A percentile compares a stretch with the other conserved stretches of the same genome.
Evolutionary conservation across 2,329 filamentous ascomycete genomes (phyloP).

Genomic region (Aspergillus pseudoviridinutans): DNA sequence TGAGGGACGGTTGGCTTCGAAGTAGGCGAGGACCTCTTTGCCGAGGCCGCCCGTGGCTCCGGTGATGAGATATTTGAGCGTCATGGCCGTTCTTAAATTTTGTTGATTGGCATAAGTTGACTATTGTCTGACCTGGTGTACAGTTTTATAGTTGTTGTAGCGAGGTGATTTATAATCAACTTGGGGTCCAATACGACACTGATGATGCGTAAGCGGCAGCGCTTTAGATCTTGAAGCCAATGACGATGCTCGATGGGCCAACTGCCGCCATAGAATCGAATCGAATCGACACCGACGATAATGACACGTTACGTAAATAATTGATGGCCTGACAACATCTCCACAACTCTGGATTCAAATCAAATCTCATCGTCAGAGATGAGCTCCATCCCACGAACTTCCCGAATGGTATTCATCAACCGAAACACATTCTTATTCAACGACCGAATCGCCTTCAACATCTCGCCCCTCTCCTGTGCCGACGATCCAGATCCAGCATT

Average conservation of each 20-base stretch:
- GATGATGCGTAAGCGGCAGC: not conserved
- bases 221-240: too few species aligned
- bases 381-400: not conserved
- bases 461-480: too few species aligned
- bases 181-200: not conserved
- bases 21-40: constrained; percentile 29
- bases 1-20: constrained; percentile 34
- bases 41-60: constrained; percentile 38
- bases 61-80: constrained; percentile 36
- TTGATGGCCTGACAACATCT: not conserved
- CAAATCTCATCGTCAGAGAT: not conserved
- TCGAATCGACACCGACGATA: too few species aligned
- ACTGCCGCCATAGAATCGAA: too few species aligned
- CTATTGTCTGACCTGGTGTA: not conserved
- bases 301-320: not conserved
- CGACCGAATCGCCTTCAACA: not conserved
- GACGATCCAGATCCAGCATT: too few species aligned
- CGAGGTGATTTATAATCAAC: not conserved
- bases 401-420: not conserved
- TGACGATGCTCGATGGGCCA: too few species aligned
- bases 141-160: not conserved
- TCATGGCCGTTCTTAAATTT: constrained; percentile 9
- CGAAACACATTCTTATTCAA: not conserved
- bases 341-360: not conserved
- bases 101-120: too few species aligned